phyloP scores from a whole-genome alignment of 768 basidiomycete genomes.

The Fomitopsis serialis region DNA sequence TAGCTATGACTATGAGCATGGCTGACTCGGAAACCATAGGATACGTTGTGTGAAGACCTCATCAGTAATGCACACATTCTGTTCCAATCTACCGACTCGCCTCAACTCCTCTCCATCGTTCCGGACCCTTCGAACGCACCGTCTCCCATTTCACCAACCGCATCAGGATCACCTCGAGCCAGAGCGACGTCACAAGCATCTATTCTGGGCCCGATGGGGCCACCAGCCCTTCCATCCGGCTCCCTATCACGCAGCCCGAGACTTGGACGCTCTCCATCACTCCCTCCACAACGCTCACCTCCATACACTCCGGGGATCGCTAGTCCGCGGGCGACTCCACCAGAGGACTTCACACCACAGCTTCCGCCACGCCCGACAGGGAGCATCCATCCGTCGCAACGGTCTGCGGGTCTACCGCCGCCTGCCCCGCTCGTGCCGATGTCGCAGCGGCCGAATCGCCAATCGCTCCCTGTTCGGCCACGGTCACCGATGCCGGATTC shows the following conservation, averaged over 20 bases:
- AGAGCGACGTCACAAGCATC: neutral
- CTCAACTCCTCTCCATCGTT: constrained; percentile 56
- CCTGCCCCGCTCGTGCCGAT: constrained; percentile 19
- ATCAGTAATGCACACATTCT: constrained; percentile 64
- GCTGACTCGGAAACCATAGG: constrained; percentile 30
- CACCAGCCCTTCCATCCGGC: neutral
- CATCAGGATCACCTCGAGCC: neutral
- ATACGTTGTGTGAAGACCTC: constrained; percentile 79
- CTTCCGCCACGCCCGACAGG: constrained; percentile 62
- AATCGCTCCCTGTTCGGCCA: constrained; percentile 24
- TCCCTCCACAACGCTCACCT: constrained; percentile 14
- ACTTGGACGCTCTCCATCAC: constrained; percentile 2
- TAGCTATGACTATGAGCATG: neutral
- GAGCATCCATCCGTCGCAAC: constrained; percentile 76
- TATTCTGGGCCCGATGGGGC: constrained; percentile 22
- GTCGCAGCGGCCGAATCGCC: constrained; percentile 44
- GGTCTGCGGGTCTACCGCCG: constrained; percentile 24
- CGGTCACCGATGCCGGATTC: constrained; percentile 13
- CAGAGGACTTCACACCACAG: constrained; percentile 69
- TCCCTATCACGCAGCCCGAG: neutral
- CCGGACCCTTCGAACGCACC: constrained; percentile 63
- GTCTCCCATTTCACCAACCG: constrained; percentile 24
- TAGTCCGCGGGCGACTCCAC: constrained; percentile 21
- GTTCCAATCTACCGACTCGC: constrained; percentile 47
- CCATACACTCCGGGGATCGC: constrained; percentile 3